Conservation (phyloP, 1,284 basidiomycete species). For the Ceratobasidium sp. region DNA sequence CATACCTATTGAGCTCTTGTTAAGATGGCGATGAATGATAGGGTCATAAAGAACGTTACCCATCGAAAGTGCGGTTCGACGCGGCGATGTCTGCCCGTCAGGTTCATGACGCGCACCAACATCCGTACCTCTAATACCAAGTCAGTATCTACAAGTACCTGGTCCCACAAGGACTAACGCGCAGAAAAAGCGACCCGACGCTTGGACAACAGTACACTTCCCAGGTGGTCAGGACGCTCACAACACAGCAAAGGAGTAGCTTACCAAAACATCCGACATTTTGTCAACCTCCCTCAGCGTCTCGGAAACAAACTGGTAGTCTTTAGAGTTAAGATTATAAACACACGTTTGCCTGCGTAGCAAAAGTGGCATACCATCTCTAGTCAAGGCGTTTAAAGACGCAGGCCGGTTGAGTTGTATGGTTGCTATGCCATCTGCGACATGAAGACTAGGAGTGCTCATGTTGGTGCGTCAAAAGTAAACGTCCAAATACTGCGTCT, state of each 20-base stretch:
- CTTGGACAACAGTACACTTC: slow-evolving; percentile 52
- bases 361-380: slow-evolving; percentile 57
- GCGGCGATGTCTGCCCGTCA: not conserved
- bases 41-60: slow-evolving; percentile 46
- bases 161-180: slow-evolving; percentile 57
- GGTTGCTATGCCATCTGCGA: slow-evolving; percentile 67
- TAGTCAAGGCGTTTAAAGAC: slow-evolving; percentile 65
- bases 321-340: slow-evolving; percentile 51
- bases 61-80: slow-evolving; percentile 20
- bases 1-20: slow-evolving; percentile 51
- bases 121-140: slow-evolving; percentile 59
- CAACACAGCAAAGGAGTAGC: slow-evolving; percentile 39
- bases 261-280: slow-evolving; percentile 67
- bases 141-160: slow-evolving; percentile 3
- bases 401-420: slow-evolving; percentile 68
- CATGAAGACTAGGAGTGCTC: slow-evolving; percentile 47
- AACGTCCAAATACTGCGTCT: not conserved
- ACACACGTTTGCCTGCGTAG: not conserved
- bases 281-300: slow-evolving; percentile 64
- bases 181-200: slow-evolving; percentile 73
- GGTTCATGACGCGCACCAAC: slow-evolving; percentile 53
- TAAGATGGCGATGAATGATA: slow-evolving; percentile 57
- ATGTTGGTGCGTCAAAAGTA: slow-evolving; percentile 3
- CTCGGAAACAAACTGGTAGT: slow-evolving; percentile 67
- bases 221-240: not conserved